These are phyloP conservation scores for Cryptococcus sp. DNA, from an alignment of 1,284 basidiomycete species.

Conservation along the genomic window DNA sequence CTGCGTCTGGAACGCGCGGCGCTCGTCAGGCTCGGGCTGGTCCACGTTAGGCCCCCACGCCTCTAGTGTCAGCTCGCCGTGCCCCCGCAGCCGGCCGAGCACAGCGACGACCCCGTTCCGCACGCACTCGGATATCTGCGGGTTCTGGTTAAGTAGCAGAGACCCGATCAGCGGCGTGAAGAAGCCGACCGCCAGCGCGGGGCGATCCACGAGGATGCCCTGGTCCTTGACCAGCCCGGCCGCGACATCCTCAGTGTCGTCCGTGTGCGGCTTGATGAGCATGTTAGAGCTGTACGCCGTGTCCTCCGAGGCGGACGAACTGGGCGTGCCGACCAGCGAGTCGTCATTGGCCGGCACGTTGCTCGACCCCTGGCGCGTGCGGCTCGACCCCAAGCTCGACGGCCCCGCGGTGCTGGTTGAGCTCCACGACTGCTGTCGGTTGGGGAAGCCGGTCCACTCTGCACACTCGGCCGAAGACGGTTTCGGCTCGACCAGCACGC, in stretches of 20 bases:
- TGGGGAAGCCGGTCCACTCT: conserved; percentile 4
- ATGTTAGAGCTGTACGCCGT: conserved; percentile 21
- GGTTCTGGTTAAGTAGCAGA: conserved; percentile 76
- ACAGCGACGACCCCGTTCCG: conserved; percentile 75
- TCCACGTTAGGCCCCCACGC: conserved; percentile 34
- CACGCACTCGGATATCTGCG: conserved; percentile 64
- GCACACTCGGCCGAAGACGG: conserved; percentile 24
- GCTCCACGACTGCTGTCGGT: conserved; percentile 7
- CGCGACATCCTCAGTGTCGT: conserved; percentile 17
- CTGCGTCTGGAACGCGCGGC: conserved; percentile 41
- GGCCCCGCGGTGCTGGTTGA: conserved; percentile 12
- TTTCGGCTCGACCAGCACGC: conserved; percentile 28
- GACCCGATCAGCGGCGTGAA: conserved; percentile 91
- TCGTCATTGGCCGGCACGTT: conserved; percentile 2
- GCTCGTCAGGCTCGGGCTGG: conserved; percentile 21
- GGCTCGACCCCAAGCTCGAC: conserved; percentile 19
- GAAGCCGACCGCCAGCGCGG: conserved; percentile 69
- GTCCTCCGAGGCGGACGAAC: conserved; percentile 16
- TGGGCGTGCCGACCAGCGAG: conserved; percentile 16
- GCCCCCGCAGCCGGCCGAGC: conserved; percentile 54
- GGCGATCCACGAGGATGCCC: conserved; percentile 36
- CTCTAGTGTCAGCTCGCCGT: conserved; percentile 30
- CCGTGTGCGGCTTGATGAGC: conserved; percentile 21
- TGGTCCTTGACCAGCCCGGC: conserved; percentile 13
- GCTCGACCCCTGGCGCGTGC: conserved; percentile 8